Evolutionary conservation across 345 rosid genomes (phyloP), one percentile per base, ranked within the genome.

Genomic region (Euphorbia tirucalli): DNA sequence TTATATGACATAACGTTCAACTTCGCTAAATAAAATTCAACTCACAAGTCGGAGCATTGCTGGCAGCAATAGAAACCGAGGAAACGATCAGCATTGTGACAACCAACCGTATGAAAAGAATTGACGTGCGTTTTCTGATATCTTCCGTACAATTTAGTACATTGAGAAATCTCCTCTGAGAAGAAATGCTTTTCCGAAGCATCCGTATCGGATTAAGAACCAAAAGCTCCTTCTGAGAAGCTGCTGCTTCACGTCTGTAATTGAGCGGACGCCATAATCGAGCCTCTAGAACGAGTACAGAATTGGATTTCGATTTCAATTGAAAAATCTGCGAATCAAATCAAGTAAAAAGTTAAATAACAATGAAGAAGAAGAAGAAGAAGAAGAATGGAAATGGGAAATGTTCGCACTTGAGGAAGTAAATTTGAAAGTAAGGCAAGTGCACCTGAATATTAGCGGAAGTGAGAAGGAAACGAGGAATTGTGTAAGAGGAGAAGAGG

Each of bases 21-120:
- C 63, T 2, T 22, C 0, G 16, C 14, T 25, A 65, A 44, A 18
- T 41, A 35, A 43, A 44, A 41, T 30, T 52, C 5, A 71, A 83
- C 97, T 90, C 83, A 93, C 98, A 85, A 0, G 95, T 80, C 2
- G 92, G 83, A 39, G 83, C 5, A 68, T 57, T 72, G 74, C 82
- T 84, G 58, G 85, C 76, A 32, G 88, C 84, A 46, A 86, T 68
- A 25, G 96, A 84, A 64, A 87, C 80, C n/a, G 97, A 90, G 24
- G 86, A 61, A 78, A 85, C 86, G 64, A 94, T 83, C 57, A 90
- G 67, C 31, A 74, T 72, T 15, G 88, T 70, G 70, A 85, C 79
- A 48, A 84, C 83, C 1, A 89, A 48, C 46, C 78, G 86, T 69
- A 80, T 73, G 21, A 87, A 80, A 64, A 83, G 75, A 41, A 73